phyloP scores from a whole-genome alignment of 2,329 filamentous ascomycete species.

The Aschersonia sp. region DNA sequence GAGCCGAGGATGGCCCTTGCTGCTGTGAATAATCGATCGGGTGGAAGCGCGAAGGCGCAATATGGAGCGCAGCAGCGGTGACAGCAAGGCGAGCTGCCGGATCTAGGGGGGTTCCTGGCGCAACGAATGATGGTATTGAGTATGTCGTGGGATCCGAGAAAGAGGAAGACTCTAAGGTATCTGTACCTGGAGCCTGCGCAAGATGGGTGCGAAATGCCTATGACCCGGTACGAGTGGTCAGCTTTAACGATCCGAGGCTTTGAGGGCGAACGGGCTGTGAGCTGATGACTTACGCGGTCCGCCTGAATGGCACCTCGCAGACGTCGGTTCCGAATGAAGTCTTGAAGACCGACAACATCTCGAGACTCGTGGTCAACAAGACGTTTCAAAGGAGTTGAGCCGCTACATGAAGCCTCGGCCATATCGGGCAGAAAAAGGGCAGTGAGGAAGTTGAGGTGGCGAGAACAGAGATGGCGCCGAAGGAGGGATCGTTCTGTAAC shows the following conservation, averaged over 20 bases:
- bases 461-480: neutral
- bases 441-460: neutral
- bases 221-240: neutral
- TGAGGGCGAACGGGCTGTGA: no score
- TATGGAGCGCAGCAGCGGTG: constrained; percentile 16
- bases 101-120: constrained; percentile 17
- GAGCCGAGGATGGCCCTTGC: constrained; percentile 10
- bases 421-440: constrained; percentile 10
- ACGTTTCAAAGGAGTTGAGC: constrained; percentile 26
- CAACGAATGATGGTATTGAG: no score
- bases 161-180: constrained; percentile 13
- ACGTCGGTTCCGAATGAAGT: constrained; percentile 12
- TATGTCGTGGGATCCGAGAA: no score
- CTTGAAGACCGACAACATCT: constrained; percentile 25
- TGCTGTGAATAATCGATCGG: constrained; percentile 5
- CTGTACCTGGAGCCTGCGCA: constrained; percentile 10
- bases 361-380: constrained; percentile 26
- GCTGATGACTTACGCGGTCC: no score
- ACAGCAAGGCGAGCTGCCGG: constrained; percentile 19
- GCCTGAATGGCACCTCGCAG: no score
- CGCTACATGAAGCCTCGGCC: constrained; percentile 27
- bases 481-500: no score
- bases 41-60: no score
- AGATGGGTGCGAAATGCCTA: constrained; percentile 19
- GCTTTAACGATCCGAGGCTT: no score